Conservation (phyloP, 1,284 basidiomycete species). For the Leccinum proliferum region DNA sequence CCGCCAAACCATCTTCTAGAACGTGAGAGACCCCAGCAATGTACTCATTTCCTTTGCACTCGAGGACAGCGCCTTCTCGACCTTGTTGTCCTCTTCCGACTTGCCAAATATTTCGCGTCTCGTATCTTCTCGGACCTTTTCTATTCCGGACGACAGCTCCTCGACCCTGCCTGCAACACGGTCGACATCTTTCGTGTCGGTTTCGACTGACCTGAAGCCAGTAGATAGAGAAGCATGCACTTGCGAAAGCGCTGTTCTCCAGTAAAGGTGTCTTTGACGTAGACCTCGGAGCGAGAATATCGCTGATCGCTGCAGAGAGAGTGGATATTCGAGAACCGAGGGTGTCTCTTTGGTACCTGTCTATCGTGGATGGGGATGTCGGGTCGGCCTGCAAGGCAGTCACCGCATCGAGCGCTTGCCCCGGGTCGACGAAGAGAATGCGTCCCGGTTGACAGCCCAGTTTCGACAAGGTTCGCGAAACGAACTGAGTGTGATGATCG, state of each 20-base stretch:
- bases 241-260: conserved; percentile 29
- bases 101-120: conserved; percentile 34
- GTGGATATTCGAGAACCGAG: conserved; percentile 50
- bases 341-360: conserved; percentile 60
- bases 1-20: conserved; percentile 62
- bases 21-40: conserved; percentile 53
- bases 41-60: conserved; percentile 46
- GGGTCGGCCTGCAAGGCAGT: conserved; percentile 40
- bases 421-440: conserved; percentile 51
- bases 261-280: conserved; percentile 4
- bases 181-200: conserved; percentile 28
- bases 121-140: conserved; percentile 29
- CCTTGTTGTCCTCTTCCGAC: conserved; percentile 33
- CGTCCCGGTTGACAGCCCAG: conserved; percentile 22
- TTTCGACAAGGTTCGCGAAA: conserved; percentile 16
- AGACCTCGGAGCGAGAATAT: conserved; percentile 23
- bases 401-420: conserved; percentile 49
- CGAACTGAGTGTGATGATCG: conserved; percentile 11
- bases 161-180: conserved; percentile 24
- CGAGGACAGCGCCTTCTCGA: conserved; percentile 44
- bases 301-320: conserved; percentile 38
- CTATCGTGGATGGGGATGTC: conserved; percentile 44
- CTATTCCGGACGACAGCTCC: conserved; percentile 31
- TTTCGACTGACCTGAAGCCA: conserved; percentile 27
- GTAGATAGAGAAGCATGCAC: conserved; percentile 32